phyloP scores from a whole-genome alignment of 208 protist species.

The Trypanosoma mega region DNA sequence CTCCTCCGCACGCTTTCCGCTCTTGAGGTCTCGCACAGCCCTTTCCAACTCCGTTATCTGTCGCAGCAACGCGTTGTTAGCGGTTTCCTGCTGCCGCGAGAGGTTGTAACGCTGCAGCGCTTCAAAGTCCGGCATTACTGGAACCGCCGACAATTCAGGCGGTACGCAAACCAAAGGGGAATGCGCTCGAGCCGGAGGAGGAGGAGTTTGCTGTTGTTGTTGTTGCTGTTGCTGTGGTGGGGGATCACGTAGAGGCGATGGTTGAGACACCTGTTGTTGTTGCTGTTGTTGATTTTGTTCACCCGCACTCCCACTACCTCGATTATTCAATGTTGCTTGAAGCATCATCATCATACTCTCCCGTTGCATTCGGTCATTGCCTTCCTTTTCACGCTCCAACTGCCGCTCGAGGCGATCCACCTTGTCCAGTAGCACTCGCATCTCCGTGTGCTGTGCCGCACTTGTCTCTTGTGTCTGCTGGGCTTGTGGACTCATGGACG shows the following conservation, averaged over 20 bases:
- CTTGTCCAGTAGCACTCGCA: neutral
- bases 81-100: constrained; percentile 55
- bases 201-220: neutral
- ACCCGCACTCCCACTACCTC: no score
- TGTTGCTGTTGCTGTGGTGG: constrained; percentile 10
- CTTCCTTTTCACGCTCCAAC: neutral
- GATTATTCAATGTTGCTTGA: no score
- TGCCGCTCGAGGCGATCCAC: neutral
- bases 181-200: neutral
- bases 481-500: neutral
- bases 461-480: constrained; percentile 1
- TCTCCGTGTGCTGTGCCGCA: neutral
- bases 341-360: no score
- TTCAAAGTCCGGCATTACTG: constrained; percentile 74
- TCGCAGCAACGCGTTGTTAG: constrained; percentile 59
- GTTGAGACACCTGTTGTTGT: constrained; percentile 9
- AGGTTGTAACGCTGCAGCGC: constrained; percentile 75
- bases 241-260: no score
- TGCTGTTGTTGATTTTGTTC: constrained; percentile 3
- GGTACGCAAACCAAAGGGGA: neutral
- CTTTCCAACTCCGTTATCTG: constrained; percentile 67
- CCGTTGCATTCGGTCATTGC: no score
- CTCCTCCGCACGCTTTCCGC: constrained; percentile 7
- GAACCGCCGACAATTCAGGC: constrained; percentile 41
- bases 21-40: constrained; percentile 43